Percentiles rank a stretch among this genome's conserved stretches.
Conservation (phyloP, 1,139 yeast species). For the Candida buenavistaensis region DNA sequence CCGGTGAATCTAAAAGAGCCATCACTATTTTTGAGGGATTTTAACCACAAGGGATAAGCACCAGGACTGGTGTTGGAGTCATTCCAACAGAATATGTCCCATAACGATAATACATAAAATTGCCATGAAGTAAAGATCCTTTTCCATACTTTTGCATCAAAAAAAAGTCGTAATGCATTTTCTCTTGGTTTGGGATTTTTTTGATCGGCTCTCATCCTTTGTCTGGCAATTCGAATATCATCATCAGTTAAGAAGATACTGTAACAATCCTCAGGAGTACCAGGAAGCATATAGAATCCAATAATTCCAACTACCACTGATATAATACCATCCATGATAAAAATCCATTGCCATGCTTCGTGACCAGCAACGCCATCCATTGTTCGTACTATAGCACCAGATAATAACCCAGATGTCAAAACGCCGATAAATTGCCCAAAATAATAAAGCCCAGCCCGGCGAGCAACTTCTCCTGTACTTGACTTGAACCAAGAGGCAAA, state of each 20-base stretch:
- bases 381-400: constrained; percentile 54
- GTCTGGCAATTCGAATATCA: constrained; percentile 62
- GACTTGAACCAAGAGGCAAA: constrained; percentile 62
- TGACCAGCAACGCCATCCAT: constrained; percentile 51
- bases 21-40: constrained; percentile 28
- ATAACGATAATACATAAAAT: constrained; percentile 47
- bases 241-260: constrained; percentile 59
- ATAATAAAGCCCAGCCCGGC: constrained; percentile 63
- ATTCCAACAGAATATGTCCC: constrained; percentile 67
- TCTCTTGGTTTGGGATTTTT: constrained; percentile 32
- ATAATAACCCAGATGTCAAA: constrained; percentile 62
- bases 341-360: constrained; percentile 74
- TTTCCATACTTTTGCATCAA: constrained; percentile 44
- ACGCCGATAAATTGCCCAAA: constrained; percentile 62
- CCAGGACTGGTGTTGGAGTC: constrained; percentile 47
- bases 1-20: constrained; percentile 28
- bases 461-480: constrained; percentile 51
- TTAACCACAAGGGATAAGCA: constrained; percentile 52
- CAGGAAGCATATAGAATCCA: constrained; percentile 66
- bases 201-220: constrained; percentile 50
- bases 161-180: constrained; percentile 29
- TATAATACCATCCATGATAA: constrained; percentile 63
- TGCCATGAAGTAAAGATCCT: constrained; percentile 55
- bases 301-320: constrained; percentile 60
- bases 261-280: constrained; percentile 63